Evolutionary conservation across 2,329 filamentous ascomycete species (phyloP).

Genomic region (Macrophomina phaseolina): DNA sequence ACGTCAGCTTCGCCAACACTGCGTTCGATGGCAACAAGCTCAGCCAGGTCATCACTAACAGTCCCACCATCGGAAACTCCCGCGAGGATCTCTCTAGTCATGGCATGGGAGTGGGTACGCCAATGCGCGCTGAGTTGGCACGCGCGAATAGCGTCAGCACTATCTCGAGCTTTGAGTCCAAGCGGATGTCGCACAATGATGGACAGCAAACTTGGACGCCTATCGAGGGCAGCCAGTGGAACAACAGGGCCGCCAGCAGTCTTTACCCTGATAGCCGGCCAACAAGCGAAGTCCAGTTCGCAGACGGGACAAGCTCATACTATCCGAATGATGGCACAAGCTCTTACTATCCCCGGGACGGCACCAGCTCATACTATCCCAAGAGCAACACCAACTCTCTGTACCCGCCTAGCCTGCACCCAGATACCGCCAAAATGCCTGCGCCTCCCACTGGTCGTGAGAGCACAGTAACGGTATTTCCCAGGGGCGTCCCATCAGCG

Average conservation of each 20-base stretch:
- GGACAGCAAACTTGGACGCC: slow-evolving; percentile 44
- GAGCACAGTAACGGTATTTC: slow-evolving; percentile 45
- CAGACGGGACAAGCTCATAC: slow-evolving; percentile 61
- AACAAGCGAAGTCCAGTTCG: slow-evolving; percentile 53
- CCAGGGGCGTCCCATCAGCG: slow-evolving; percentile 39
- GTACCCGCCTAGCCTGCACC: slow-evolving; percentile 29
- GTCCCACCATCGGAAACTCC: slow-evolving; percentile 70
- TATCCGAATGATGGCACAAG: slow-evolving; percentile 62
- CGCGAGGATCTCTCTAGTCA: slow-evolving; percentile 46
- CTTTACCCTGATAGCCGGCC: slow-evolving; percentile 51
- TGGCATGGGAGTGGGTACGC: slow-evolving; percentile 31
- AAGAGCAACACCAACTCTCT: slow-evolving; percentile 50
- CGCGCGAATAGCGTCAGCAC: slow-evolving; percentile 45
- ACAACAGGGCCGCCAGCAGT: slow-evolving; percentile 48
- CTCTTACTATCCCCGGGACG: slow-evolving; percentile 54
- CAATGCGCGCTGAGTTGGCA: slow-evolving; percentile 46
- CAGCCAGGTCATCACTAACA: slow-evolving; percentile 70
- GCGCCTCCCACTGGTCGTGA: slow-evolving; percentile 46
- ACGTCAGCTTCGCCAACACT: slow-evolving; percentile 56
- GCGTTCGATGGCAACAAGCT: slow-evolving; percentile 64
- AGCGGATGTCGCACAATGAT: slow-evolving; percentile 37
- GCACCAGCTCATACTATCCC: slow-evolving; percentile 39
- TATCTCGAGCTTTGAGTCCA: slow-evolving; percentile 34
- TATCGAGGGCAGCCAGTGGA: slow-evolving; percentile 35
- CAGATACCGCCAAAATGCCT: slow-evolving; percentile 33